Conservation (phyloP, 2,329 filamentous ascomycete species). For the Diaporthe aspalathi region DNA sequence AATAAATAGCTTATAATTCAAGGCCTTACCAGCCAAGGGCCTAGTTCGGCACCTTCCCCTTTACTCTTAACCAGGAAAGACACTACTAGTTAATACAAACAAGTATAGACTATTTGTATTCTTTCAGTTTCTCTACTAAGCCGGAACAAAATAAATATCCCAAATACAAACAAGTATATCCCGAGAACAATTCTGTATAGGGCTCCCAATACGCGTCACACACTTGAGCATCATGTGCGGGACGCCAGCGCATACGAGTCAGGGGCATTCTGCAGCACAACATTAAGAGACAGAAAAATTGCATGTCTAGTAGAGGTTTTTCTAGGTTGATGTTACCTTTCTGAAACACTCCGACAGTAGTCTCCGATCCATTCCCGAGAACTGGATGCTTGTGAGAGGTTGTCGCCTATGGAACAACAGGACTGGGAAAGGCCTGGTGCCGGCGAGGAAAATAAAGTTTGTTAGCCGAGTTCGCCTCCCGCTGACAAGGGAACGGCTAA, state of each 20-base stretch:
- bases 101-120: too few relatives aligned
- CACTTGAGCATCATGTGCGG: background rate
- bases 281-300: background rate
- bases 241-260: background rate
- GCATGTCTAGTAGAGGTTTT: background rate
- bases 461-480: constrained; percentile 28
- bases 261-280: background rate
- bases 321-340: background rate
- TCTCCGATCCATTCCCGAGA: background rate
- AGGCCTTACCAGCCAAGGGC: background rate
- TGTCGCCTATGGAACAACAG: too few relatives aligned
- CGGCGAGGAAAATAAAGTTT: constrained; percentile 7
- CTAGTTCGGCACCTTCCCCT: background rate
- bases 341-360: background rate
- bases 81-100: too few relatives aligned
- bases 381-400: constrained; percentile 2
- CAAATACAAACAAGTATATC: background rate
- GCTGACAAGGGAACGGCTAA: constrained; percentile 21
- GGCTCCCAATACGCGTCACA: background rate
- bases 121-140: too few relatives aligned
- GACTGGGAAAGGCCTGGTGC: constrained; percentile 7
- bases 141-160: too few relatives aligned
- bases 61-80: background rate
- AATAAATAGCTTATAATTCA: background rate
- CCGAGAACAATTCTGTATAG: background rate